These are phyloP conservation scores for Samsoniella hepiali DNA, from an alignment of 2,329 filamentous ascomycete genomes.

Conservation along the genomic window DNA sequence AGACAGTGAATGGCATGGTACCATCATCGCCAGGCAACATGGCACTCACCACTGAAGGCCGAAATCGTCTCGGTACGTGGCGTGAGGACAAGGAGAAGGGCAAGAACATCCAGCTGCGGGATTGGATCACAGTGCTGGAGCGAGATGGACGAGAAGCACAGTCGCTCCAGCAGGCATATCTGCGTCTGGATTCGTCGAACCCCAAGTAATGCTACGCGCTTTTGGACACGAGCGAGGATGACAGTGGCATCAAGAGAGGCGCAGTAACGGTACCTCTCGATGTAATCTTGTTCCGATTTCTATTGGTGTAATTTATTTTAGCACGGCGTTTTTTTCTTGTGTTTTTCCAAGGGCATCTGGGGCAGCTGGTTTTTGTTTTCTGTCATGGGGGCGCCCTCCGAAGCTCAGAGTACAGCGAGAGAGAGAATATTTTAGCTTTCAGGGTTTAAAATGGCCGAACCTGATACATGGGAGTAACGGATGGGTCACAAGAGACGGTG, in stretches of 20 bases:
- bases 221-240: constrained; percentile 14
- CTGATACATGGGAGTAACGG: constrained; percentile 13
- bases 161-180: constrained; percentile 58
- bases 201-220: constrained; percentile 35
- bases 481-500: constrained; percentile 12
- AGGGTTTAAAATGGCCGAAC: not conserved
- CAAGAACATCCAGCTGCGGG: constrained; percentile 76
- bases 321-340: constrained; percentile 31
- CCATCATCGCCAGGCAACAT: constrained; percentile 32
- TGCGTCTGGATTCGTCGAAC: constrained; percentile 48
- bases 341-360: constrained; percentile 2
- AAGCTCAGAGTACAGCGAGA: not conserved
- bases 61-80: constrained; percentile 67
- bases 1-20: constrained; percentile 32
- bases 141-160: constrained; percentile 67
- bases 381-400: not conserved
- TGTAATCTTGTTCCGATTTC: constrained; percentile 25
- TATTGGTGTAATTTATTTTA: constrained; percentile 30
- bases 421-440: constrained; percentile 1
- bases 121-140: constrained; percentile 77
- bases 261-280: not conserved
- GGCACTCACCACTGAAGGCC: constrained; percentile 54
- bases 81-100: constrained; percentile 77
- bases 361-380: constrained; percentile 3
- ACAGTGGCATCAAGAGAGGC: not conserved